A percentile compares a stretch with the other conserved stretches of the same genome.
Evolutionary conservation across 2,329 filamentous ascomycete genomes (phyloP).

Genomic region (Didymosphaeria variabile): DNA sequence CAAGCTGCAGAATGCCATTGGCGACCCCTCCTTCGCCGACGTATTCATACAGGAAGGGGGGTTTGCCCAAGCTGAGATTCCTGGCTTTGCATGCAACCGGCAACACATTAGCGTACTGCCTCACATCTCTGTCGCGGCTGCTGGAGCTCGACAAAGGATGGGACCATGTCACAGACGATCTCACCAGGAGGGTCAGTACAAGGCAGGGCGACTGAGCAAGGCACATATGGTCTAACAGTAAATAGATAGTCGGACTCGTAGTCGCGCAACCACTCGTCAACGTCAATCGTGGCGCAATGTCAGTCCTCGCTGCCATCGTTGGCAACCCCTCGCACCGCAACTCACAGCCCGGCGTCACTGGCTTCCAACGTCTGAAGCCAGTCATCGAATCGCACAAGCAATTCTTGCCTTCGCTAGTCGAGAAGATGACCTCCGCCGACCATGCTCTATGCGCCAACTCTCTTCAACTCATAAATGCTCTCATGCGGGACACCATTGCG

Average conservation of each 20-base stretch:
- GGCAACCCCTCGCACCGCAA: conserved; percentile 74
- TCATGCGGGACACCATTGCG: conserved; percentile 90
- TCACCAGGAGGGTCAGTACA: conserved; percentile 69
- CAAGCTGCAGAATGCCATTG: conserved; percentile 94
- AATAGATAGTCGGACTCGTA: conserved; percentile 84
- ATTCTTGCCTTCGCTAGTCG: conserved; percentile 93
- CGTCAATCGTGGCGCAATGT: conserved; percentile 95
- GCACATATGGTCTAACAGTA: conserved; percentile 22
- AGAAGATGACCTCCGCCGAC: conserved; percentile 89
- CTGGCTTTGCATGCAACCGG: conserved; percentile 86
- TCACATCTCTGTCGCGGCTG: conserved; percentile 86
- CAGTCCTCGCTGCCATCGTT: conserved; percentile 92
- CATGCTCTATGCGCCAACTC: conserved; percentile 96
- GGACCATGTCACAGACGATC: conserved; percentile 82
- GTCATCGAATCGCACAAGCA: conserved; percentile 90
- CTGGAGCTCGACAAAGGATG: conserved; percentile 98
- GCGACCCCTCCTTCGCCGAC: conserved; percentile 95
- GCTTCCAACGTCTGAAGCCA: conserved; percentile 90
- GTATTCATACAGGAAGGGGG: conserved; percentile 93
- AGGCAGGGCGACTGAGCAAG: background rate
- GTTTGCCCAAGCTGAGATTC: conserved; percentile 80
- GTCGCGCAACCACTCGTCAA: conserved; percentile 97
- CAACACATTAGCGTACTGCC: conserved; percentile 93
- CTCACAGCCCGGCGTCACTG: conserved; percentile 72
- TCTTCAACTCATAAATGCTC: conserved; percentile 91